Evolutionary conservation across 306 rosid genomes (phyloP), one percentile per base, ranked within the genome.

Genomic region (Rosa multiflora): DNA sequence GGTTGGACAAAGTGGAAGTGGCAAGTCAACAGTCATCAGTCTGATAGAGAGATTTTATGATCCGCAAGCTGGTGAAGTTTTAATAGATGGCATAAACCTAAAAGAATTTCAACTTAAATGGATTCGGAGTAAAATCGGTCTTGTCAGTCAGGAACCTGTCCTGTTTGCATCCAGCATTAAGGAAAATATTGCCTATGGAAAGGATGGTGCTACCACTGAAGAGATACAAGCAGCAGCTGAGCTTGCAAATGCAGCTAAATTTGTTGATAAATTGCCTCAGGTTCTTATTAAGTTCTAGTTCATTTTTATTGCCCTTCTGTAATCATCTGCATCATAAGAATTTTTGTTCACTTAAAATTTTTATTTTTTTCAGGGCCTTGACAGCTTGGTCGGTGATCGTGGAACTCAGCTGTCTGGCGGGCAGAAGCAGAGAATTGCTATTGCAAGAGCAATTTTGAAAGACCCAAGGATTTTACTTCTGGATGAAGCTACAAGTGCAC

Each of bases 1-100:
- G 82, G 97, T 94, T 46, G 98, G 98, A 76, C 89, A 94, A 77
- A 94, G 98, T 87, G 98, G 98, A 74, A 94, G 98, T 83, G 98
- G 98, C 72, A 94, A 94, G 74, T 91, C 97, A 21, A 94, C 98
- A 2, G 89, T 91, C 55, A 85, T 94, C 37, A 94, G 98, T 79
- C 89, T 94, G 79, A 81, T 94, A 35, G 98, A 94, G 85, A 86
- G 98, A 75, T 94, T 94, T 87, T 94, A 94, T 39, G 98, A 94
- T 82, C 98, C 97, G 13, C 86, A 48, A 5, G 90, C 90, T 11
- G 98, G 98, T 66, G 94, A 86, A 81, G 89, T 94, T 76, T 84
- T 91, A 37, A 88, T 91, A 51, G 98, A 94, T 74, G 91, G 91
- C 42, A 86, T 88, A 59, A 89, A 94, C 89, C 63, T 94, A 67